Percentiles rank a stretch among this genome's conserved stretches.
Conservation (phyloP, 306 rosid species). For the Dalbergia cochinchinensis region DNA sequence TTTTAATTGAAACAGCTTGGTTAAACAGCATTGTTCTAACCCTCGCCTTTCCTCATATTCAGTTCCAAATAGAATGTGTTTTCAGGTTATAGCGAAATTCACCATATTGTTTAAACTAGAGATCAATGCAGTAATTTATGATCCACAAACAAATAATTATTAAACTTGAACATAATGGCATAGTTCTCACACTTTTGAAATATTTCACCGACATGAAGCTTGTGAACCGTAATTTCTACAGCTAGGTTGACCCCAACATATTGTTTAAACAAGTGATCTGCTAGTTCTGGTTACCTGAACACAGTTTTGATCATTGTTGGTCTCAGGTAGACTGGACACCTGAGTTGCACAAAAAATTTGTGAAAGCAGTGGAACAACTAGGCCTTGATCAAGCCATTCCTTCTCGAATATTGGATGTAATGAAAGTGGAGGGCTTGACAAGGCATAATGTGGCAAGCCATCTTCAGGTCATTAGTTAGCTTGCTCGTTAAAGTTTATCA, state of each 20-base stretch:
- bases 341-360: conserved; percentile 89
- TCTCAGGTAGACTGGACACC: conserved; percentile 96
- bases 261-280: conserved; percentile 2
- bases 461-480: conserved; percentile 74
- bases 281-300: conserved; percentile 37
- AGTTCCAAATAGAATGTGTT: conserved; percentile 14
- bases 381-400: conserved; percentile 98
- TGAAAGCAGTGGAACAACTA: conserved; percentile 89
- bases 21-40: conserved; percentile 3
- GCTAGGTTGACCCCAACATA: conserved; percentile 1
- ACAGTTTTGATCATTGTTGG: conserved; percentile 39
- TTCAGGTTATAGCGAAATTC: conserved; percentile 19
- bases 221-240: not conserved
- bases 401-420: conserved; percentile 84
- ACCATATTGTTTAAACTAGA: not conserved
- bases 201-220: not conserved
- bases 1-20: not conserved
- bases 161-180: not conserved
- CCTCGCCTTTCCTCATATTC: not conserved
- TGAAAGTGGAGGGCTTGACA: conserved; percentile 93
- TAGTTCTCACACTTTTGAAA: conserved; percentile 11
- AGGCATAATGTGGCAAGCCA: conserved; percentile 98
- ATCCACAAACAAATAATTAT: not conserved
- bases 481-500: not conserved
- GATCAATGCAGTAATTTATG: conserved; percentile 3